Percentiles rank a stretch among this genome's conserved stretches.
Conservation (phyloP, 345 rosid genomes). For the Erucastrum elatum region DNA sequence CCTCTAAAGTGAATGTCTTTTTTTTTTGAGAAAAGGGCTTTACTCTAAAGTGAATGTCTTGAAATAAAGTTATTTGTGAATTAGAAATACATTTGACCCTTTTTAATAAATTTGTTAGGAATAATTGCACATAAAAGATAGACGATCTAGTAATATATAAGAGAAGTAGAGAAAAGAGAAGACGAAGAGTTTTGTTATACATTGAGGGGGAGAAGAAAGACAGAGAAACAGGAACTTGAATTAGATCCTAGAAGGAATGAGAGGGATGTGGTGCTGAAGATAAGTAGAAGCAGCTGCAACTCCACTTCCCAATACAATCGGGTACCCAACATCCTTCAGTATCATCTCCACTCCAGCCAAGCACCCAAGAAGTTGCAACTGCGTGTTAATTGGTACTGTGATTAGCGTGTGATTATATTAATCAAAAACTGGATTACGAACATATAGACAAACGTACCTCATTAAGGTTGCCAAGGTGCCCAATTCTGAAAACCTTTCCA, state of each 20-base stretch:
- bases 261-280: constrained; percentile 73
- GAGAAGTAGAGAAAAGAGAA: constrained; percentile 8
- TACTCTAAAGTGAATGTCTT: no score
- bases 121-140: background rate
- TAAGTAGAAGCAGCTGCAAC: constrained; percentile 86
- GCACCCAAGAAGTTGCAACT: constrained; percentile 91
- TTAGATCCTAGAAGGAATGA: constrained; percentile 84
- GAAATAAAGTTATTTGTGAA: background rate
- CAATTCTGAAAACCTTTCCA: constrained; percentile 96
- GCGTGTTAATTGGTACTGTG: constrained; percentile 12
- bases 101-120: no score
- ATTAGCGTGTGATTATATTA: background rate
- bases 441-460: constrained; percentile 59
- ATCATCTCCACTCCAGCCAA: constrained; percentile 98
- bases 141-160: no score
- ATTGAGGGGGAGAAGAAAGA: background rate
- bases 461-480: constrained; percentile 89
- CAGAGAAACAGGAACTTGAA: background rate
- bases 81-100: background rate
- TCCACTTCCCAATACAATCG: constrained; percentile 87
- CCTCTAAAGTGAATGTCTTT: background rate
- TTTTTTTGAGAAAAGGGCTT: no score
- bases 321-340: constrained; percentile 94
- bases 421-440: background rate
- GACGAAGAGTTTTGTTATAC: constrained; percentile 27